Evolutionary conservation across 495 filamentous ascomycete genomes (phyloP), one percentile per base, ranked within the genome.

Genomic region (Xylaria acuta): DNA sequence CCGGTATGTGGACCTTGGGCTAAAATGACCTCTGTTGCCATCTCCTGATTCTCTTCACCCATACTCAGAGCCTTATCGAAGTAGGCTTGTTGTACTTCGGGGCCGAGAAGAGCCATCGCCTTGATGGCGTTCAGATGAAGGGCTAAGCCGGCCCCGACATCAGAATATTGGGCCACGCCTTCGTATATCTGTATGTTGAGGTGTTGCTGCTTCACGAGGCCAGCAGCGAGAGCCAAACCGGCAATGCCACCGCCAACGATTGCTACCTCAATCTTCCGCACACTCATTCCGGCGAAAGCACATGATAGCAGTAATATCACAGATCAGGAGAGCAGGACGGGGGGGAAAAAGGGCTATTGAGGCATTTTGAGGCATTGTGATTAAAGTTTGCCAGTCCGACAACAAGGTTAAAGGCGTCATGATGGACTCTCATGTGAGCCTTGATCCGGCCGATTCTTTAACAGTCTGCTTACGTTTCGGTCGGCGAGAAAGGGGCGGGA

Each of bases 61-160:
- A 80, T 80, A 16, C 68, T 36, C 9, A 76, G 71, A 8, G 80
- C 80, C 60, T 79, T 82, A 38, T 81, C 75, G 27, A 78, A 75
- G 62, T 83, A 83, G 11, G 80, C 78, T 32, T 78, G 62, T 14
- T 66, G 58, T 12, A 83, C 68, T n/a, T 82, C 80, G 20, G 78
- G 78, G 18, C 76, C 75, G 36, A 82, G 72, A 1, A 79, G 76
- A 0, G 72, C 20, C 80, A 83, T 82, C 8, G 81, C 80, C 41
- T 74, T 74, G 71, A 82, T 79, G 20, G 80, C 81, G 69, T 83
- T 83, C 41, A 72, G 73, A 58, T 83, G 81, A 11, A 83, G 75
- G 3, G 80, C 80, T 7, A 83, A 73, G 12, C 81, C 80, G n/a
- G 80, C 80, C 27, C 80, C 80, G 30, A 83, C 75, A 56, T 83